Conservation (phyloP, 805 yeast species). For the Komagataella populi region DNA sequence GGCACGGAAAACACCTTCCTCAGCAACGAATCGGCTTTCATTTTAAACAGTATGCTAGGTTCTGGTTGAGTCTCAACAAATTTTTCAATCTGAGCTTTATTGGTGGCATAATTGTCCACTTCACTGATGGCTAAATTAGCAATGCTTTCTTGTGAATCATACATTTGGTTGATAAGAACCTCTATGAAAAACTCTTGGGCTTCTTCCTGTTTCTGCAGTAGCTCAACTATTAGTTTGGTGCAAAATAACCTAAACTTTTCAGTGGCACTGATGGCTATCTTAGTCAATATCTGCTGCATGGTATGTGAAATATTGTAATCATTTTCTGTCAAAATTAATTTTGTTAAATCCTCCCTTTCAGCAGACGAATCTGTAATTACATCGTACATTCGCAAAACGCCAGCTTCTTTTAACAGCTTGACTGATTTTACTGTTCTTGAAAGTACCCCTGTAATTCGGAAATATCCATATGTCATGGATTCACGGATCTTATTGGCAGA, state of each 20-base stretch:
- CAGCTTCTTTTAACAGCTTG: slow-evolving; percentile 64
- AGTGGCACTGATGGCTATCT: slow-evolving; percentile 46
- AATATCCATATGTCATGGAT: slow-evolving; percentile 66
- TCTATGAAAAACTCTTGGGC: slow-evolving; percentile 33
- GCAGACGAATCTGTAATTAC: slow-evolving; percentile 47
- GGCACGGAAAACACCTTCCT: slow-evolving; percentile 52
- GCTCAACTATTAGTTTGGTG: slow-evolving; percentile 33
- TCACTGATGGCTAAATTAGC: slow-evolving; percentile 41
- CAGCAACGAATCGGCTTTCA: slow-evolving; percentile 31
- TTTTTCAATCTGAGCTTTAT: neutral
- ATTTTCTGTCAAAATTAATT: slow-evolving; percentile 44
- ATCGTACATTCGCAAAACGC: slow-evolving; percentile 67
- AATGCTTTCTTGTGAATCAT: slow-evolving; percentile 48
- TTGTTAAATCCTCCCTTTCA: slow-evolving; percentile 41
- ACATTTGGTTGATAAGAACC: slow-evolving; percentile 50
- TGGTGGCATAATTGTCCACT: slow-evolving; percentile 25
- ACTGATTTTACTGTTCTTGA: slow-evolving; percentile 50
- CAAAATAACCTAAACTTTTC: slow-evolving; percentile 39
- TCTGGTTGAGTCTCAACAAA: neutral
- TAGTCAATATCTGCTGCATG: slow-evolving; percentile 49
- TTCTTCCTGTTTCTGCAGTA: slow-evolving; percentile 18
- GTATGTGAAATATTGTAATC: slow-evolving; percentile 51
- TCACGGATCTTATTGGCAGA: slow-evolving; percentile 41
- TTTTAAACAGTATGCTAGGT: neutral
- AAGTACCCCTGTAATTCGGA: slow-evolving; percentile 64